Base-by-base conservation (phyloP, 495 filamentous ascomycete species). In the Lophiostoma macrostomum region DNA sequence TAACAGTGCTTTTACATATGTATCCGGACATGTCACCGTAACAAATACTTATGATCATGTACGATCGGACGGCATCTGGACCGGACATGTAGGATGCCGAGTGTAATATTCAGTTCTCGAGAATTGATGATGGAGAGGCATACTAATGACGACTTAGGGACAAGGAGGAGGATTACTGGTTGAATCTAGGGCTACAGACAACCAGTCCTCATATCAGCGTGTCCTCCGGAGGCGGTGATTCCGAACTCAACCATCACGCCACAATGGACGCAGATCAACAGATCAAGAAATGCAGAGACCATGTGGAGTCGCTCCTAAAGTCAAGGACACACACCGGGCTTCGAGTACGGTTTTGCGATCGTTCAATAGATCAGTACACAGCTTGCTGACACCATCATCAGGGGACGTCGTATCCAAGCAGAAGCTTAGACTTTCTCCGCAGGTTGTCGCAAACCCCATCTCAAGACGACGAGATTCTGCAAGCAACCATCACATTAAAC, bases 401-500 rank as follows among this genome's bases (percentile, higher is more conserved):
- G 52, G 43, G 48, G 34, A 55, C 52, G 19, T 55, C 52, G 11
- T 55, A 55, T 27, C 52, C 52, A 14, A 47, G 42, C n/a, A 22
- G 32, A 28, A 48, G 42, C 20, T 36, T 56, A 16, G 11, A 44
- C 20, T 57, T 50, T 27, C 53, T 57, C 18, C 28, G 23, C 1
- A 3, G 10, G 12, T 23, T 12, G 12, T 14, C 4, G 1, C 4
- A 12, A 41, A 18, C 5, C 30, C 18, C 34, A 30, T 30, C 35
- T 32, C 7, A 50, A 34, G 37, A 23, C 18, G 20, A 11, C 16
- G 13, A 31, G 12, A 12, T 14, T 38, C 14, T 24, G 10, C 50
- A 49, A 44, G 56, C 50, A 22, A 36, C 35, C 18, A 13, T 60
- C 14, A 31, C 23, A 44, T 61, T 80, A 8, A 69, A 71, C 25